These are phyloP conservation scores for Ophiostoma fasciatum DNA, from an alignment of 2,329 filamentous ascomycete species.

Conservation along the genomic window DNA sequence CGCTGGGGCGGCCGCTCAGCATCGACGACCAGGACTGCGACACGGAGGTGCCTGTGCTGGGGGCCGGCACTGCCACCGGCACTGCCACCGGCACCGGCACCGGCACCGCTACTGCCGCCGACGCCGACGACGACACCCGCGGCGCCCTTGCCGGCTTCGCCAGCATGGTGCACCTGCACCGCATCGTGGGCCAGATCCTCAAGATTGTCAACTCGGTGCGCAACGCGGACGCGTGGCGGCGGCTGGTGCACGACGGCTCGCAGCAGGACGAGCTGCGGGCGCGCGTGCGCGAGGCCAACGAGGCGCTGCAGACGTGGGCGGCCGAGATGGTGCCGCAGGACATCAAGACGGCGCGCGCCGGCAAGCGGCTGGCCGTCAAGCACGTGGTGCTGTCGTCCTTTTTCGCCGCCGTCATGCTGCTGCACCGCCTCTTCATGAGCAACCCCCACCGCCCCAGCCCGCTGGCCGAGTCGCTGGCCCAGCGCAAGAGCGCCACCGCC, in stretches of 20 bases:
- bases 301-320: neutral
- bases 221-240: neutral
- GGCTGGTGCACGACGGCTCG: neutral
- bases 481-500: neutral
- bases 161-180: neutral
- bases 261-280: neutral
- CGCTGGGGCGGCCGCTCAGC: neutral
- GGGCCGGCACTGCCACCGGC: too few species aligned
- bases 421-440: neutral
- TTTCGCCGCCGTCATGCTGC: neutral
- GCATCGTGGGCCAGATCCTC: neutral
- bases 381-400: neutral
- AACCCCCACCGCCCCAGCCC: neutral
- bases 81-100: too few species aligned
- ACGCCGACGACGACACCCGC: neutral
- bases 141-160: neutral
- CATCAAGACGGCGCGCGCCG: neutral
- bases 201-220: neutral
- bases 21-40: slow-evolving; percentile 1
- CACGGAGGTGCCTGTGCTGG: neutral
- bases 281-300: neutral
- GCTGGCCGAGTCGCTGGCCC: neutral
- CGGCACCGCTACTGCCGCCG: too few species aligned
- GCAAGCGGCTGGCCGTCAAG: neutral
- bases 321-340: neutral